These are phyloP conservation scores for Rosa multiflora DNA, from an alignment of 306 rosid genomes.

Conservation along the genomic window DNA sequence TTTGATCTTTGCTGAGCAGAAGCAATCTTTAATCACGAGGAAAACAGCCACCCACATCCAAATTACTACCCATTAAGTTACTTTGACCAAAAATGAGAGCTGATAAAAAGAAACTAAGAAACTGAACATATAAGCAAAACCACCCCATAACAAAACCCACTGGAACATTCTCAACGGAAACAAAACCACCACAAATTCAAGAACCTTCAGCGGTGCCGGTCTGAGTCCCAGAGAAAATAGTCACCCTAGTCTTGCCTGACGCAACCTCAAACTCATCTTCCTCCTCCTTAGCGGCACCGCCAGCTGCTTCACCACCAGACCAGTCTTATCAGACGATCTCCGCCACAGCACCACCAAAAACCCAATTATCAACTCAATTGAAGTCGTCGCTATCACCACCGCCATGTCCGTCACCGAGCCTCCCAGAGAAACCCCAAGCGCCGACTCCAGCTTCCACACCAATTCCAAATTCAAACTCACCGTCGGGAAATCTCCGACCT, in stretches of 20 bases:
- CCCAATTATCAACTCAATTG: constrained; percentile 59
- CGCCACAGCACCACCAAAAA: constrained; percentile 59
- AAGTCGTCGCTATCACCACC: constrained; percentile 51
- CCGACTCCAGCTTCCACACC: constrained; percentile 54
- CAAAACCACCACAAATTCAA: no score
- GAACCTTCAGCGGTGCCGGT: constrained; percentile 93
- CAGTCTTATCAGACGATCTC: constrained; percentile 51
- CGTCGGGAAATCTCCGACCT: constrained; percentile 8
- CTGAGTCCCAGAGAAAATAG: constrained; percentile 79
- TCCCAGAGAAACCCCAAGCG: constrained; percentile 61
- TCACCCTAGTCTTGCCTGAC: constrained; percentile 59
- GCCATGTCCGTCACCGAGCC: constrained; percentile 61
- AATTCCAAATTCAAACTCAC: constrained; percentile 55
- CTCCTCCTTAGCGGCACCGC: constrained; percentile 36
- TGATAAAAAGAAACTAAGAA: no score
- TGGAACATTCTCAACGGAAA: no score
- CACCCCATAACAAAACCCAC: no score
- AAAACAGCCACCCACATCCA: no score
- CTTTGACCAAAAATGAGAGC: no score
- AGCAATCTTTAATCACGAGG: no score
- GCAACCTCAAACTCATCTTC: constrained; percentile 59
- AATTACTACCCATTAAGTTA: no score
- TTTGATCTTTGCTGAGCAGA: no score
- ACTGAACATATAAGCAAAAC: no score
- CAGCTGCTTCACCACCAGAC: constrained; percentile 53